Evolutionary conservation across 2,329 filamentous ascomycete species (phyloP), one percentile per base, ranked within the genome.

Genomic region (Sporothrix globosa): DNA sequence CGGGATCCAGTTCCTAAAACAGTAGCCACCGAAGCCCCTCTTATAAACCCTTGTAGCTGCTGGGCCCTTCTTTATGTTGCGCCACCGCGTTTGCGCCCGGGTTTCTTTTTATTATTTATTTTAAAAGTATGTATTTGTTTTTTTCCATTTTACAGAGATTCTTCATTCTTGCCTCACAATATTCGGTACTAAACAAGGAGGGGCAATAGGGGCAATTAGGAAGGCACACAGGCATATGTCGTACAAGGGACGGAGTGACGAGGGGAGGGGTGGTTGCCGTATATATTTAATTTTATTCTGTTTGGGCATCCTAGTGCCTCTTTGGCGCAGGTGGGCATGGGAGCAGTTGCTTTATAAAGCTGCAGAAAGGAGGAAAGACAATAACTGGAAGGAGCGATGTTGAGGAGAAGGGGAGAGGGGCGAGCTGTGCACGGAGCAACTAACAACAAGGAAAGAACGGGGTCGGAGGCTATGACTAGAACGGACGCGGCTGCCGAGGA

Each of bases 1-100:
- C 58, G 58, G 67, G 56, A 63, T 63, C 58, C 48, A 69, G 50
- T 69, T 69, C 67, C 68, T 56, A 69, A 69, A 65, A n/a, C 48
- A 65, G 68, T 14, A 63, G 68, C 44, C 34, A 17, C 68, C 68
- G 68, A 69, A n/a, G 48, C 53, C 52, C 67, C 41, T 50, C 34
- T 27, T 53, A 52, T 21, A 66, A 66, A 61, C 44, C 53, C 53
- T 24, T n/a, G n/a, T 41, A 66, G 46, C 44, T 52, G 41, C 44
- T 48, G 21, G 44, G 46, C 27, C 46, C n/a, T 52, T 1, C 13
- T 2, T 13, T 24, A 4, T 13, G 53, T 68, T 39, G 67, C 67
- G 67, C 67, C 63, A 66, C 46, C 27, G 63, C 63, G 4, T 46
- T 66, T 66, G 63, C 11, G 13, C 60, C 21, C 21, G 11, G 24